phyloP scores from a whole-genome alignment of 176 grass and related monocot genomes.

The Triticum urartu region DNA sequence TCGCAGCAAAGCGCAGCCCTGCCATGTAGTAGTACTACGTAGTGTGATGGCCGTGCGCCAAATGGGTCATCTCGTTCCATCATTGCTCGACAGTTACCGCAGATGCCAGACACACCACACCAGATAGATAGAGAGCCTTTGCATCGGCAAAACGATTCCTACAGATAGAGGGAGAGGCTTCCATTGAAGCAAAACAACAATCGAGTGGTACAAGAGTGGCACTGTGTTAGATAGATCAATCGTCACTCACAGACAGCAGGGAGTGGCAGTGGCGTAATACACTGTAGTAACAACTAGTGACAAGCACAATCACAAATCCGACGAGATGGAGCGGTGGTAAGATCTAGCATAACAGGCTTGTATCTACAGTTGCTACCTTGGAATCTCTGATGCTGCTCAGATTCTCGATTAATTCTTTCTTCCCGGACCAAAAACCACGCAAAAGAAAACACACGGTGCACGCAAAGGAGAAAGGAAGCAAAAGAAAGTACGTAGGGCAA shows the following conservation, averaged over 20 bases:
- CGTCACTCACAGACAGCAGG: not conserved
- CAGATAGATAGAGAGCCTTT: not conserved
- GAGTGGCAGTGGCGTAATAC: not conserved
- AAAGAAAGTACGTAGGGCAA: conserved; percentile 19
- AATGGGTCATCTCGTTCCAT: not conserved
- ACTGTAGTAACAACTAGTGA: not conserved
- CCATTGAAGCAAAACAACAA: not conserved
- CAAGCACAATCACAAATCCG: not conserved
- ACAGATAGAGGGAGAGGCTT: not conserved
- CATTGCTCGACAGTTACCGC: conserved; percentile 8
- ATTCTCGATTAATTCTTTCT: not conserved
- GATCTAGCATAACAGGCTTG: not conserved
- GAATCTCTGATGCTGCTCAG: conserved; percentile 13
- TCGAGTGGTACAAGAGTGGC: not conserved
- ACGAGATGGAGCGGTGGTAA: conserved; percentile 15
- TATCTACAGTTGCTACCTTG: conserved; percentile 36
- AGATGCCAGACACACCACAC: not conserved
- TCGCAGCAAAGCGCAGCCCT: conserved; percentile 22
- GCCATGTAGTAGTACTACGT: not conserved
- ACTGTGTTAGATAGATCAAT: not conserved
- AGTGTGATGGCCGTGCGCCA: not conserved
- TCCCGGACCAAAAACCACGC: conserved; percentile 1
- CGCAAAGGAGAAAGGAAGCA: not conserved
- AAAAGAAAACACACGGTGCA: conserved; percentile 29
- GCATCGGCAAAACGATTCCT: not conserved